phyloP scores from a whole-genome alignment of 1,284 basidiomycete species.

The Boletus sp. region DNA sequence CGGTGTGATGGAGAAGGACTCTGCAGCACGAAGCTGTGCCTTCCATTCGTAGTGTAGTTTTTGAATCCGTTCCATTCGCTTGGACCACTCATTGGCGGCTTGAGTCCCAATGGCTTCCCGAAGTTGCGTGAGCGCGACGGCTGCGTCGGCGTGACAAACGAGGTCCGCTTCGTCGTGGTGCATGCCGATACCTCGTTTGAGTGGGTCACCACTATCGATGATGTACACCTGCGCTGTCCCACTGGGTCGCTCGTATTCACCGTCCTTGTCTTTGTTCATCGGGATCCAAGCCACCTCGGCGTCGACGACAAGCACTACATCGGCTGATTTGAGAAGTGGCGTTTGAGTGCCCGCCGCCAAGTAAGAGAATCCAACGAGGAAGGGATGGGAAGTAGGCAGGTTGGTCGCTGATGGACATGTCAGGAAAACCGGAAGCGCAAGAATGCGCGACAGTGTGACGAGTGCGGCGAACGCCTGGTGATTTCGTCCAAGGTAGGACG shows the following conservation, averaged over 20 bases:
- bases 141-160: conserved; percentile 56
- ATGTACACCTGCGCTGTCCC: conserved; percentile 53
- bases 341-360: conserved; percentile 44
- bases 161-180: conserved; percentile 58
- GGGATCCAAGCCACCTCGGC: conserved; percentile 69
- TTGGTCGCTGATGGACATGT: conserved; percentile 53
- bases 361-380: conserved; percentile 51
- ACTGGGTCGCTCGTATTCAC: conserved; percentile 34
- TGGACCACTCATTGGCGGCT: conserved; percentile 1
- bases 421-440: conserved; percentile 56
- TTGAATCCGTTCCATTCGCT: conserved; percentile 11
- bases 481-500: conserved; percentile 62
- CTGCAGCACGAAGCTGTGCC: conserved; percentile 19
- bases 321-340: conserved; percentile 50
- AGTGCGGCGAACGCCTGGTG: conserved; percentile 48
- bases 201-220: conserved; percentile 60
- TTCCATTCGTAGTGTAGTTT: conserved; percentile 30
- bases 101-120: conserved; percentile 32
- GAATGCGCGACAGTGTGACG: conserved; percentile 45
- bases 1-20: conserved; percentile 18
- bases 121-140: conserved; percentile 53
- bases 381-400: conserved; percentile 57
- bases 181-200: conserved; percentile 53
- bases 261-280: conserved; percentile 39
- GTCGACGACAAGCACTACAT: conserved; percentile 63